A percentile compares a stretch with the other conserved stretches of the same genome.
Evolutionary conservation across 2,329 filamentous ascomycete genomes (phyloP).

Genomic region (Aspergillus jensenii): DNA sequence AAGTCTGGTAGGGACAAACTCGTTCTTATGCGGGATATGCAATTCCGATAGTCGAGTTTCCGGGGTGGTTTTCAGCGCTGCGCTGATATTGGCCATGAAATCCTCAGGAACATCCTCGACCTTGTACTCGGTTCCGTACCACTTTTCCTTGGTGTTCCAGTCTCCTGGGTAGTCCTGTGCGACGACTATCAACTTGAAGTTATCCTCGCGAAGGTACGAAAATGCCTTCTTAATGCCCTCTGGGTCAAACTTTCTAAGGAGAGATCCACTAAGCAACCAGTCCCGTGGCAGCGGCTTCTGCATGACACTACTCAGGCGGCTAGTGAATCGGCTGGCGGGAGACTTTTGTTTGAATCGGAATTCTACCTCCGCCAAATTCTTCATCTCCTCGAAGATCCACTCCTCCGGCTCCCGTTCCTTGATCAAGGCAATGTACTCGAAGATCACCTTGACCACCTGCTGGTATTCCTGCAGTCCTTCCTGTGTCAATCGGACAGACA

Average conservation of each 20-base stretch:
- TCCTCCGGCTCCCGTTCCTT: slow-evolving; percentile 76
- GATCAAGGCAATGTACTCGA: slow-evolving; percentile 88
- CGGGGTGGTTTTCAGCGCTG: slow-evolving; percentile 60
- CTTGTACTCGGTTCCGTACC: slow-evolving; percentile 96
- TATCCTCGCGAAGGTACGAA: slow-evolving; percentile 76
- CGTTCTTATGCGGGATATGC: slow-evolving; percentile 87
- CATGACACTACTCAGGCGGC: slow-evolving; percentile 81
- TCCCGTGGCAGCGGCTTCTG: slow-evolving; percentile 85
- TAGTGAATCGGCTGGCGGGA: slow-evolving; percentile 84
- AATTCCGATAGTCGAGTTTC: slow-evolving; percentile 66
- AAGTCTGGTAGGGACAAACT: slow-evolving; percentile 90
- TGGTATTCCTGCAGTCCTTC: slow-evolving; percentile 80
- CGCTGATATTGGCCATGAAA: slow-evolving; percentile 69
- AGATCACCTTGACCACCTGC: slow-evolving; percentile 78
- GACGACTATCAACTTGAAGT: slow-evolving; percentile 80
- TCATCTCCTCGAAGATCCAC: slow-evolving; percentile 94
- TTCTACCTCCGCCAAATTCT: slow-evolving; percentile 84
- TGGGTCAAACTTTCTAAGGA: slow-evolving; percentile 77
- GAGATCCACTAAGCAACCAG: slow-evolving; percentile 78
- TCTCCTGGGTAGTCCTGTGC: slow-evolving; percentile 79
- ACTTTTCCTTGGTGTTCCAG: slow-evolving; percentile 88
- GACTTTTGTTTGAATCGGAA: slow-evolving; percentile 96
- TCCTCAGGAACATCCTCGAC: slow-evolving; percentile 75
- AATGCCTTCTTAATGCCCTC: slow-evolving; percentile 73
- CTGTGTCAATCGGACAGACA: slow-evolving; percentile 77